A percentile compares a stretch with the other conserved stretches of the same genome.
phyloP scores from a whole-genome alignment of 306 rosid genomes.

The Comarum palustre region DNA sequence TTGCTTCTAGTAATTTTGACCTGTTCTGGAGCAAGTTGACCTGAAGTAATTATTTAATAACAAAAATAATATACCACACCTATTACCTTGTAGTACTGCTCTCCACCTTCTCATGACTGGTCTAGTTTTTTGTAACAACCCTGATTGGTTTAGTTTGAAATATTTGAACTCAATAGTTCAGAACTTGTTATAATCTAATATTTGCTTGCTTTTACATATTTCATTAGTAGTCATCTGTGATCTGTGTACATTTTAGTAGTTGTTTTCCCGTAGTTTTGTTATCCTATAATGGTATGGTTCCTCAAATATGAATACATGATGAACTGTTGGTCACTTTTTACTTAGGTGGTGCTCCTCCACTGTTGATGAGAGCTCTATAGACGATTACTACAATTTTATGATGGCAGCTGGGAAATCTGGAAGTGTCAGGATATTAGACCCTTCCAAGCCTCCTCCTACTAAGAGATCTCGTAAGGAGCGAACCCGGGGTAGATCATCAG shows the following conservation, averaged over 20 bases:
- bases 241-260: neutral
- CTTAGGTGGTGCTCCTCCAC: conserved; percentile 63
- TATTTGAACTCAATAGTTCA: conserved; percentile 1
- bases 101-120: neutral
- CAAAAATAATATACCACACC: neutral
- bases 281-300: neutral
- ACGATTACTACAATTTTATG: conserved; percentile 58
- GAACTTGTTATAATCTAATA: neutral
- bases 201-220: neutral
- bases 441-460: conserved; percentile 56
- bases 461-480: conserved; percentile 62
- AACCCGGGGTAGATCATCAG: conserved; percentile 47
- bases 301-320: conserved; percentile 19
- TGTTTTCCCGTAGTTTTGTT: neutral
- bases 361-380: conserved; percentile 55
- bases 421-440: conserved; percentile 49
- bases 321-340: conserved; percentile 23
- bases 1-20: neutral
- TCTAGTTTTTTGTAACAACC: neutral
- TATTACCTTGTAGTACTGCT: neutral
- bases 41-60: neutral
- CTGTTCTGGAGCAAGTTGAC: neutral
- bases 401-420: conserved; percentile 65
- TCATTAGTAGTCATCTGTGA: conserved; percentile 11
- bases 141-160: neutral